Evolutionary conservation across 208 protist genomes (phyloP).

Genomic region (Trichomonas tenax): DNA sequence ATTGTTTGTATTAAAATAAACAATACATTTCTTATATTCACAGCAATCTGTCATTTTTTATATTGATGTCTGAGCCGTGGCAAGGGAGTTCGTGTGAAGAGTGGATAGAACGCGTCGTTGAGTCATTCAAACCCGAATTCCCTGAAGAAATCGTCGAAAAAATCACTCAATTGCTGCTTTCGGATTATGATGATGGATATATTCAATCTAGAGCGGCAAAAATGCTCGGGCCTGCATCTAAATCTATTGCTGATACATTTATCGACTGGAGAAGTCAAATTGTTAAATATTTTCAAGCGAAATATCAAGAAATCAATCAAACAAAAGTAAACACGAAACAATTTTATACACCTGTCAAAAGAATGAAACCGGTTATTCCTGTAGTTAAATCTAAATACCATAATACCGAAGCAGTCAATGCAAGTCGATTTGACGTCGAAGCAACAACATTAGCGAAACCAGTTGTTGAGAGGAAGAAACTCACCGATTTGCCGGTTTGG

Average conservation of each 20-base stretch:
- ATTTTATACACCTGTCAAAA: neutral
- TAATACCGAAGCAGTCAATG: neutral
- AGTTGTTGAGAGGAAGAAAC: constrained; percentile 39
- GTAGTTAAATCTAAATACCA: neutral
- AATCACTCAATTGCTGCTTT: neutral
- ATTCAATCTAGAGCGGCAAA: neutral
- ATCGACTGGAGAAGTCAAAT: neutral
- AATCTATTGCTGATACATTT: neutral
- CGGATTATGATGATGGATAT: neutral
- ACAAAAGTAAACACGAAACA: neutral
- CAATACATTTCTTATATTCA: too few relatives aligned
- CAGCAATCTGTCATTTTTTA: too few relatives aligned
- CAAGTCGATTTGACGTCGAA: neutral
- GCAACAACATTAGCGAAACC: neutral
- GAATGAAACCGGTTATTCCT: neutral
- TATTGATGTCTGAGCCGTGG: neutral
- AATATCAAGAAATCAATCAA: neutral
- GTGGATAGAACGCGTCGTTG: neutral
- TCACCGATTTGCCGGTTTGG: constrained; percentile 60
- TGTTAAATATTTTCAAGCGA: neutral
- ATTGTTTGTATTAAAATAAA: too few relatives aligned
- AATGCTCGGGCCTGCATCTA: neutral
- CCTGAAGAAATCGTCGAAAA: neutral
- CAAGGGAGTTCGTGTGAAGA: neutral
- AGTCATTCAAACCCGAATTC: neutral